Conservation (phyloP, 2,329 filamentous ascomycete genomes). For the Pseudomassariella vexata region DNA sequence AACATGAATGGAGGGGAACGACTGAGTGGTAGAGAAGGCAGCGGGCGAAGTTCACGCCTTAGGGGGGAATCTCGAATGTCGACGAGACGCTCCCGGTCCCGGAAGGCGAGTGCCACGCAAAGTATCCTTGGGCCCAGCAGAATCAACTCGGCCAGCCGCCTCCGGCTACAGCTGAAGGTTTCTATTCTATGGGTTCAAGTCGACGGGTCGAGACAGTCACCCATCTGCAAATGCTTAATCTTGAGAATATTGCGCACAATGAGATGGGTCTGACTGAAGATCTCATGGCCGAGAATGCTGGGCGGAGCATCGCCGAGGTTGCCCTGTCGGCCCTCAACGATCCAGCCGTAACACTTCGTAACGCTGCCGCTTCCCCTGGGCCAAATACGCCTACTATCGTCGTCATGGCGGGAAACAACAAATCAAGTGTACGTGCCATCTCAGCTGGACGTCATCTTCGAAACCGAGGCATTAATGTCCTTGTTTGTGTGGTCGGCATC, state of each 20-base stretch:
- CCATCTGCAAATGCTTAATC: slow-evolving; percentile 80
- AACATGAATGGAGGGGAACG: slow-evolving; percentile 36
- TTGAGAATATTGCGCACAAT: slow-evolving; percentile 85
- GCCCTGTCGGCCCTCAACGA: slow-evolving; percentile 64
- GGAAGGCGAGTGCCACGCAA: slow-evolving; percentile 44
- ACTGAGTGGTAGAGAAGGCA: slow-evolving; percentile 42
- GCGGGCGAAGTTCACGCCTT: slow-evolving; percentile 43
- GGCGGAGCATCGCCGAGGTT: slow-evolving; percentile 80
- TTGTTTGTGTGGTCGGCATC: slow-evolving; percentile 78
- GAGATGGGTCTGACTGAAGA: slow-evolving; percentile 84
- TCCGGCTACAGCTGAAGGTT: slow-evolving; percentile 30
- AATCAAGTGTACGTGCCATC: slow-evolving; percentile 77
- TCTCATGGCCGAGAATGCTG: slow-evolving; percentile 87
- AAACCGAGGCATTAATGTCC: slow-evolving; percentile 74
- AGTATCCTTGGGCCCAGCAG: slow-evolving; percentile 33
- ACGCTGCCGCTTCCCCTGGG: slow-evolving; percentile 23
- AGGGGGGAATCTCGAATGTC: slow-evolving; percentile 49
- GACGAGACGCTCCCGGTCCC: slow-evolving; percentile 47
- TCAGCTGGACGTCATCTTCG: slow-evolving; percentile 82
- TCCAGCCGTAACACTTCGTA: slow-evolving; percentile 52
- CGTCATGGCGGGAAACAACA: slow-evolving; percentile 92
- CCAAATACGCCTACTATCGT: slow-evolving; percentile 44
- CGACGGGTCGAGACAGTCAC: slow-evolving; percentile 58
- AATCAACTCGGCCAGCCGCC: no score
- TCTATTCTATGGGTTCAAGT: slow-evolving; percentile 50